A percentile compares a stretch with the other conserved stretches of the same genome.
phyloP scores from a whole-genome alignment of 257 asterid genomes.

The Forsythia suspensa region DNA sequence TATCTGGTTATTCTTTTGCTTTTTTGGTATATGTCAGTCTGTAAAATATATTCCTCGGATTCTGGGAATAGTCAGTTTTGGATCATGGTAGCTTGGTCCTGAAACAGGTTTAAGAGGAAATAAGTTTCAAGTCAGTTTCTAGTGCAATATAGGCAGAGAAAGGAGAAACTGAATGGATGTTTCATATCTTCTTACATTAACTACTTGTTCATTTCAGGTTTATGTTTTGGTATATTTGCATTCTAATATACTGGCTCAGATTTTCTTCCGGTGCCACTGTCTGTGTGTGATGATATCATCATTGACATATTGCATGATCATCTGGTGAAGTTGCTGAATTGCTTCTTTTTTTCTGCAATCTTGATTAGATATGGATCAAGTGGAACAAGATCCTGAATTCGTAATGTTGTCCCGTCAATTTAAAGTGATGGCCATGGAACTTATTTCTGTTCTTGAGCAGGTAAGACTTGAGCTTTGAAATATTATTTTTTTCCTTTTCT shows the following conservation, averaged over 20 bases:
- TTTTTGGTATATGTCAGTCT: background rate
- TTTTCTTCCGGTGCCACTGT: conserved; percentile 19
- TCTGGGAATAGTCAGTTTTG: background rate
- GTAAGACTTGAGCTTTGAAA: conserved; percentile 33
- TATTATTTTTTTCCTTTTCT: conserved; percentile 4
- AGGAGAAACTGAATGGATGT: background rate
- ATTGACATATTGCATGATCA: conserved; percentile 11
- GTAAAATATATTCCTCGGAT: background rate
- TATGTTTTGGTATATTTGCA: conserved; percentile 1
- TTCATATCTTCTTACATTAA: conserved; percentile 15
- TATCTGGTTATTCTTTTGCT: background rate
- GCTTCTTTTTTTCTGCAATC: conserved; percentile 27
- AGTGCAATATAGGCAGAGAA: conserved; percentile 8
- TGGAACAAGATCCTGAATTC: conserved; percentile 95
- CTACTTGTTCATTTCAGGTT: conserved; percentile 5
- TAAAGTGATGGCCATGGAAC: conserved; percentile 94
- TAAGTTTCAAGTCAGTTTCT: conserved; percentile 9
- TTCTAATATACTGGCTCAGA: conserved; percentile 15
- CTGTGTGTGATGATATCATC: conserved; percentile 9
- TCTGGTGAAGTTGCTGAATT: conserved; percentile 29
- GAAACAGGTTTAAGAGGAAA: background rate
- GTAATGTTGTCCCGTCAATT: conserved; percentile 86
- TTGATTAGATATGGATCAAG: conserved; percentile 84
- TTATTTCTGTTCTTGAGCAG: conserved; percentile 96
- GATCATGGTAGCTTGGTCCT: background rate